A percentile compares a stretch with the other conserved stretches of the same genome.
Conservation (phyloP, 2,329 filamentous ascomycete genomes). For the Penicillium sp. region DNA sequence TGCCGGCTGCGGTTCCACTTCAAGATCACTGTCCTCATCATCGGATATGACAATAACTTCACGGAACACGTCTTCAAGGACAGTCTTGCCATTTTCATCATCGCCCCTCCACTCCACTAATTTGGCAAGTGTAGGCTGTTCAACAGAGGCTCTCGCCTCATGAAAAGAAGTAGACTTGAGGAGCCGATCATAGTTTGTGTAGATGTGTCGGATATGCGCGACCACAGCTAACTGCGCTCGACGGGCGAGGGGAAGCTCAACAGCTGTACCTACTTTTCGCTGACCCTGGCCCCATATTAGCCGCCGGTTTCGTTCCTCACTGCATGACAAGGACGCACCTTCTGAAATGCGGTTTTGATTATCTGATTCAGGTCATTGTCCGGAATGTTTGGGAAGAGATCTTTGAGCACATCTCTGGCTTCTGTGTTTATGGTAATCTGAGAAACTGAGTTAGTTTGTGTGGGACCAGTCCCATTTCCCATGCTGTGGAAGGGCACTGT, state of each 20-base stretch:
- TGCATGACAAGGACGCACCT: conserved; percentile 45
- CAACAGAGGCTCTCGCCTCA: conserved; percentile 60
- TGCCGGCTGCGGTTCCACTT: conserved; percentile 35
- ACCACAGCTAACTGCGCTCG: conserved; percentile 66
- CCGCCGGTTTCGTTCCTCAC: conserved; percentile 21
- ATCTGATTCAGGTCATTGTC: conserved; percentile 62
- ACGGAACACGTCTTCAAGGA: conserved; percentile 65
- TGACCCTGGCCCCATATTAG: conserved; percentile 51
- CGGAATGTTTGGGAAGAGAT: conserved; percentile 68
- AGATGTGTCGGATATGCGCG: conserved; percentile 65
- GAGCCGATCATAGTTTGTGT: conserved; percentile 66
- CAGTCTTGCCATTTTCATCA: conserved; percentile 56
- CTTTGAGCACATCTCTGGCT: conserved; percentile 62
- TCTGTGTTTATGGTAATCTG: conserved; percentile 59
- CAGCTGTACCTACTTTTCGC: conserved; percentile 62
- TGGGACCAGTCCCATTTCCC: conserved; percentile 29
- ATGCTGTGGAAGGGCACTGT: conserved; percentile 45
- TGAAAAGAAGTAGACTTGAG: conserved; percentile 58
- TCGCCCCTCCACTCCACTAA: conserved; percentile 68
- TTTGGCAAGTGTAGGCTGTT: conserved; percentile 60
- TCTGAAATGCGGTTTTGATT: conserved; percentile 64
- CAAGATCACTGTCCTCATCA: conserved; percentile 58
- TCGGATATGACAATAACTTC: conserved; percentile 69
- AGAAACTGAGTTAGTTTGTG: conserved; percentile 35
- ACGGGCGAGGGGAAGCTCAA: conserved; percentile 58